These are phyloP conservation scores for Globisporangium recalcitrans DNA, from an alignment of 352 stramenopile species.

Conservation along the genomic window DNA sequence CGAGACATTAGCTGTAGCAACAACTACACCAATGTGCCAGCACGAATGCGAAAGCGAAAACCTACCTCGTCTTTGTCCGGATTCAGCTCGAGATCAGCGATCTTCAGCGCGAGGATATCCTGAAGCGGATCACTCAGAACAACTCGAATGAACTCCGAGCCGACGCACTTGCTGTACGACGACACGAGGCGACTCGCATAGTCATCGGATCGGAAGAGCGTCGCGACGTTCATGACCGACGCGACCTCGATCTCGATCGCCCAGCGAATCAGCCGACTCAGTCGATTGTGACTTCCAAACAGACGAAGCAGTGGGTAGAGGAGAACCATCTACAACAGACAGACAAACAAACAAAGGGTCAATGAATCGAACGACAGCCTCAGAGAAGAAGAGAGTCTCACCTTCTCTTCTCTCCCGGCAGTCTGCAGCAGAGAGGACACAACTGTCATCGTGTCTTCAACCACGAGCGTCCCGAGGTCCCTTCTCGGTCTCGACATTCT, in stretches of 20 bases:
- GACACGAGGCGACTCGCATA: constrained; percentile 68
- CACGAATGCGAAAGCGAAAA: not conserved
- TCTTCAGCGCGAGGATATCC: constrained; percentile 55
- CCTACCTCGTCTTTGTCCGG: constrained; percentile 47
- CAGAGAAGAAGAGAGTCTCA: constrained; percentile 1
- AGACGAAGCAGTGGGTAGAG: constrained; percentile 58
- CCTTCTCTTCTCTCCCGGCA: constrained; percentile 69
- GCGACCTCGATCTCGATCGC: constrained; percentile 73
- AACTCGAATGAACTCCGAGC: constrained; percentile 61
- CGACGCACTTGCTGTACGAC: constrained; percentile 72
- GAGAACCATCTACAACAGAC: constrained; percentile 36
- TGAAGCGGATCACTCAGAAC: constrained; percentile 58
- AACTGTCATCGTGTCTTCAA: constrained; percentile 70
- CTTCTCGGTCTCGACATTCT: constrained; percentile 27
- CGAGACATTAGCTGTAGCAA: not conserved
- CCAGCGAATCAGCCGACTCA: constrained; percentile 64
- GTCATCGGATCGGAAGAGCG: constrained; percentile 74
- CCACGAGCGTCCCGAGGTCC: constrained; percentile 44
- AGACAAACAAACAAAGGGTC: not conserved
- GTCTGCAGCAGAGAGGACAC: constrained; percentile 77
- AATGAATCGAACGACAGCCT: not conserved
- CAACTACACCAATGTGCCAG: not conserved
- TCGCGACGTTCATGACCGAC: constrained; percentile 69
- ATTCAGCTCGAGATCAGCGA: constrained; percentile 74
- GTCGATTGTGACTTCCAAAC: constrained; percentile 51